Evolutionary conservation across 2,329 filamentous ascomycete species (phyloP).

Genomic region (Clarireedia paspali): DNA sequence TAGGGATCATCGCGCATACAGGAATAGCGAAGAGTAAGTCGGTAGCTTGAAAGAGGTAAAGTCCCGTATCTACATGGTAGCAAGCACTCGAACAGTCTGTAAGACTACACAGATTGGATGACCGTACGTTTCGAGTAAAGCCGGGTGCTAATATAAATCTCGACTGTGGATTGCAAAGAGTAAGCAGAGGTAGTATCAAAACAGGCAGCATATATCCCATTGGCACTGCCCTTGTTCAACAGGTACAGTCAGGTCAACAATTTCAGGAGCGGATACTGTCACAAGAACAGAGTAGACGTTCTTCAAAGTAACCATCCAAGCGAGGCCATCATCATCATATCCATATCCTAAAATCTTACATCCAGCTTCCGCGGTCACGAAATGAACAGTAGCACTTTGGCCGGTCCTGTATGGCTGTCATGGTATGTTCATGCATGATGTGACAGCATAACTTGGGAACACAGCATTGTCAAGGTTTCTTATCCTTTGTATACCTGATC

Average conservation of each 20-base stretch:
- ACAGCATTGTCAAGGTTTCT: background rate
- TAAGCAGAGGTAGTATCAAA: background rate
- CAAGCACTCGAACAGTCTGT: too few relatives aligned
- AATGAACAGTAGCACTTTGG: background rate
- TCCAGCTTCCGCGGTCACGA: background rate
- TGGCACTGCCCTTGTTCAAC: background rate
- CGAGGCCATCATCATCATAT: background rate
- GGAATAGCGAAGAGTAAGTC: background rate
- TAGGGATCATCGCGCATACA: background rate
- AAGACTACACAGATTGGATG: background rate
- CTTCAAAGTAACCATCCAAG: conserved; percentile 1
- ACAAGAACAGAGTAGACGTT: background rate
- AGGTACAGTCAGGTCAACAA: background rate
- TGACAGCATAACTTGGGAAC: background rate
- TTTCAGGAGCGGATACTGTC: background rate
- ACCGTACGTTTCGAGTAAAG: background rate
- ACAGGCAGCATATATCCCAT: background rate
- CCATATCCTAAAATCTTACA: background rate
- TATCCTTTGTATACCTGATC: background rate
- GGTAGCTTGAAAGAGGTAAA: background rate
- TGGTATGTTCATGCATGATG: too few relatives aligned
- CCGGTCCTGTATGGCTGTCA: background rate
- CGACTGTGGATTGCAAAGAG: background rate
- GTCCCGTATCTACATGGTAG: background rate
- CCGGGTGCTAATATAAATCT: background rate